Evolutionary conservation across 257 asterid species (phyloP), one percentile per base, ranked within the genome.

Genomic region (Striga asiatica): DNA sequence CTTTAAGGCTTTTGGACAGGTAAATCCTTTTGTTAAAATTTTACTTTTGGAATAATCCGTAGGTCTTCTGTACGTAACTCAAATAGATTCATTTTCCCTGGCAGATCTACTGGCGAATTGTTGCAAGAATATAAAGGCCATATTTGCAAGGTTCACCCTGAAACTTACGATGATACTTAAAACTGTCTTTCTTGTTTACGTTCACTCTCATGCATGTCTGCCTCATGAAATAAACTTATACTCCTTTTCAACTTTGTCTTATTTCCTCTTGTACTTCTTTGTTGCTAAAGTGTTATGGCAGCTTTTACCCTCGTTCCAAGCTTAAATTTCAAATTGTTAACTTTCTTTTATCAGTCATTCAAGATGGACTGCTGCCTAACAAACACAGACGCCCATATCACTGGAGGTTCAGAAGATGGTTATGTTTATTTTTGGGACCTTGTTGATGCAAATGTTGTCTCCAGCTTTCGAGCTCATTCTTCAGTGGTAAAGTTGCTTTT

Each of bases 321-420:
- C 29, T 56, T 38, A 48, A n/a, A 41, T 49, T 43, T 32, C 21
- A 24, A 38, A 57, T 54, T 13, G 11, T 58, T 32, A 61, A 59
- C 6, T 32, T 34, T 14, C 16, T 6, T 5, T n/a, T 27, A 64
- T 54, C 80, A 89, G 96, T 81, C 96, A 48, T 86, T 80, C 75
- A 89, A 89, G 73, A 80, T 79, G 85, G 98, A 89, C 64, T 81
- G 98, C 76, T 83, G 98, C 76, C 81, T 89, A 55, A 79, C 98
- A 52, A 89, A 89, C 80, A 71, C 84, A 12, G 96, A 89, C 38
- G 94, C 98, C 10, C 79, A 89, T 74, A 95, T 86, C 27, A 66
- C 83, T 61, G 95, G 98, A 45, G 96, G 98, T 57, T 89, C 98
- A 5, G 96, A 89, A 77, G 96, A 89, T 67, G 98, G 98, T 55